Base-by-base conservation (phyloP, 257 asterid species). In the Solanum infundibuliforme region DNA sequence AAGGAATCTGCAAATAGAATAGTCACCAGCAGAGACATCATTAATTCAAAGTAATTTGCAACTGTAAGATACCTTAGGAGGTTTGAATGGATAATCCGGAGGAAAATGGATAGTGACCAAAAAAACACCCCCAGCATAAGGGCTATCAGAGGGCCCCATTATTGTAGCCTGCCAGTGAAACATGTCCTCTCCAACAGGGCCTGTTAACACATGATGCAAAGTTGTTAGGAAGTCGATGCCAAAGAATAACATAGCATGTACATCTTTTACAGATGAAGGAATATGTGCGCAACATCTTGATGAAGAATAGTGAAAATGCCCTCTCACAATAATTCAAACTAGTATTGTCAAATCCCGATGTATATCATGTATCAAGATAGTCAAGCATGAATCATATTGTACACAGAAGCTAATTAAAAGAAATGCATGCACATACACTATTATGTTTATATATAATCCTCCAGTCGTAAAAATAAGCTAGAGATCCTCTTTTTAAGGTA, bases 131-230 rank as follows among this genome's bases (percentile, higher is more conserved):
- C 86, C 86, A 48, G 86, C 86, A 4, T 82, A 82, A 82, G 86
- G 86, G 69, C 86, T 82, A 52, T 82, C 86, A 48, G 86, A 52
- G 31, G 86, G 86, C 3, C 86, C 86, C 86, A 82, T 82, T 82
- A 82, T 82, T 31, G 86, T 82, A 82, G 86, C 86, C 71, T 82
- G 86, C 86, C 86, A 82, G 69, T 82, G 86, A 82, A 82, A 82
- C 86, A 82, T 82, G 86, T 82, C 86, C 86, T 82, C 86, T 82
- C 86, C 86, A 52, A 82, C 86, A 52, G 86, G 86, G 9, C 86
- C 86, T 82, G 71, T 48, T 20, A 79, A 25, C 65, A 79, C 85
- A 79, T 79, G 18, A 25, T 79, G 9, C 11, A 46, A 29, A 81
- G 60, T 48, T 48, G 69, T 82, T 48, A 82, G 86, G 21, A 48